Base-by-base conservation (phyloP, 129 eudicot species). In the Flaveria ramosissima region DNA sequence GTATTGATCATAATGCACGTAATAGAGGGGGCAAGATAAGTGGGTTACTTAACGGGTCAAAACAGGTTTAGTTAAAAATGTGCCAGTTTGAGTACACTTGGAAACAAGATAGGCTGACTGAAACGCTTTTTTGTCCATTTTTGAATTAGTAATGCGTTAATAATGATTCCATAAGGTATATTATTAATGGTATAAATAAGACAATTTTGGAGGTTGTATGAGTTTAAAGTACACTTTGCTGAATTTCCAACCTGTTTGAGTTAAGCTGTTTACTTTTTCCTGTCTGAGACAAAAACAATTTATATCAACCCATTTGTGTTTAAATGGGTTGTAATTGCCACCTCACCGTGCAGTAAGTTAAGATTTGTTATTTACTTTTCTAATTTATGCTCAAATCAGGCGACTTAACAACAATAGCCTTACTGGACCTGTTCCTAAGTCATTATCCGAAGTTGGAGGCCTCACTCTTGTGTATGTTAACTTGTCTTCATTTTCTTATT, bases 361-460 rank as follows among this genome's bases (percentile, higher is more conserved):
- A 39, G 24, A 65, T 20, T 9, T 39, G 59, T 41, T 65, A 41
- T 55, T 10, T 24, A 50, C 0, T 20, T 75, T 68, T 73, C n/a
- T 75, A 73, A 41, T 36, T 85, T 85, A 39, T 81, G 85, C 70
- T 81, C 85, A 78, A 84, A 77, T 69, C 87, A 91, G 99, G 89
- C 96, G 99, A 63, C 90, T 94, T 24, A 94, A 91, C 91, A 94
- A 94, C 88, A 94, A 94, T 68, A 94, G 96, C 83, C 92, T 94
- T 70, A 77, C 70, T 7, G 99, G 97, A 71, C 70, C 82, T 9
- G 89, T 89, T 80, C 99, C 99, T n/a, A 85, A 89, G 24, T 87
- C 99, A n/a, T 85, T 94, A 59, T 86, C 93, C 13, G 51, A 81
- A 50, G 60, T 91, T 64, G 85, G 84, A 13, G 88, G 92, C 84